Evolutionary conservation across 23 red algal genomes (phyloP).

Genomic region (Chondrus crispus): DNA sequence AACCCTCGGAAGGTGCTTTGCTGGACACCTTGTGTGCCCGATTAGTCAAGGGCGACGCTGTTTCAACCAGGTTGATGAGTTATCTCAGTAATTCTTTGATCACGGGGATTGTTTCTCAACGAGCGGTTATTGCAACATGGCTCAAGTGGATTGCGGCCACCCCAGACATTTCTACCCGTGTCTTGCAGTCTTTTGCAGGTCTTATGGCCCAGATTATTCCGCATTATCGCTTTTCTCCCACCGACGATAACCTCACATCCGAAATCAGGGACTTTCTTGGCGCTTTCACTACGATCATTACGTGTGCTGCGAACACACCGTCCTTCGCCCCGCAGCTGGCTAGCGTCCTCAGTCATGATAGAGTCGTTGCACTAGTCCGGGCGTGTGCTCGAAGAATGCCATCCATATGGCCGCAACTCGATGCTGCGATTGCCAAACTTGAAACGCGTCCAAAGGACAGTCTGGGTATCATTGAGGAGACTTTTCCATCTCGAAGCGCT

Average conservation of each 20-base stretch:
- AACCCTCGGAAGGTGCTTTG: slow-evolving; percentile 48
- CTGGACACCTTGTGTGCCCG: slow-evolving; percentile 25
- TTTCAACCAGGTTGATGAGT: slow-evolving; percentile 8
- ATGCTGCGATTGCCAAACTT: slow-evolving; percentile 30
- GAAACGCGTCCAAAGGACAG: neutral
- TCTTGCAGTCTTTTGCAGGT: slow-evolving; percentile 24
- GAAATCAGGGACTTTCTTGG: slow-evolving; percentile 46
- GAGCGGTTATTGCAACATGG: slow-evolving; percentile 22
- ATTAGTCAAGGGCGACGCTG: slow-evolving; percentile 13
- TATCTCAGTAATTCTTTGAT: slow-evolving; percentile 43
- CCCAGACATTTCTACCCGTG: neutral
- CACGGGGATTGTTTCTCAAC: slow-evolving; percentile 40
- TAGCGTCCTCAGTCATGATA: slow-evolving; percentile 35
- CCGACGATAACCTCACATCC: neutral
- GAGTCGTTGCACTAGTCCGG: slow-evolving; percentile 51
- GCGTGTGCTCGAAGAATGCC: slow-evolving; percentile 23
- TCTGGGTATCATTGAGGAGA: neutral
- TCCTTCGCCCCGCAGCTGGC: slow-evolving; percentile 32
- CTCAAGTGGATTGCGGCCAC: slow-evolving; percentile 25
- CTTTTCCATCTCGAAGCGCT: slow-evolving; percentile 1
- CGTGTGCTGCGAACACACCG: slow-evolving; percentile 37
- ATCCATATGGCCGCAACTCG: slow-evolving; percentile 12
- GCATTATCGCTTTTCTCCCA: slow-evolving; percentile 30
- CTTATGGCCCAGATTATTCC: slow-evolving; percentile 39
- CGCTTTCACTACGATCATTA: slow-evolving; percentile 36